phyloP scores from a whole-genome alignment of 2,329 filamentous ascomycete species.

The Calcarisporium arbuscula region DNA sequence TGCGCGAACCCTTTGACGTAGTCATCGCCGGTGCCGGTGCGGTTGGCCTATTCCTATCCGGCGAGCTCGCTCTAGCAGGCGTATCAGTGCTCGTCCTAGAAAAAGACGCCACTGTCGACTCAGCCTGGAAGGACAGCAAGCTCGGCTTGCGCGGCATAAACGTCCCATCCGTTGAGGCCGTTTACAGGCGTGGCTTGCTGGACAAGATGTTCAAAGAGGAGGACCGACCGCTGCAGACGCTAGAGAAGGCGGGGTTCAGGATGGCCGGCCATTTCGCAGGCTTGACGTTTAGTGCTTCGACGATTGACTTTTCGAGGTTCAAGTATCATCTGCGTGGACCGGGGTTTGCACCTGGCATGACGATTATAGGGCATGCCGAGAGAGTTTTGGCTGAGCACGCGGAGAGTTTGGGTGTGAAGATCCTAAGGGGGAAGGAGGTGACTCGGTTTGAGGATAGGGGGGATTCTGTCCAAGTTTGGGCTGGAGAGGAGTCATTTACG shows the following conservation, averaged over 20 bases:
- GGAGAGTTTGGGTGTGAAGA: too few relatives aligned
- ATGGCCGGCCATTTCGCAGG: conserved; percentile 28
- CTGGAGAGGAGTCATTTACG: conserved; percentile 14
- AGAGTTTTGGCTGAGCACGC: too few relatives aligned
- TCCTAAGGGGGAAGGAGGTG: too few relatives aligned
- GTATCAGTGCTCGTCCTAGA: conserved; percentile 32
- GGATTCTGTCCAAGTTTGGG: too few relatives aligned
- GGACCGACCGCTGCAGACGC: conserved; percentile 3
- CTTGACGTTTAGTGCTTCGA: conserved; percentile 18
- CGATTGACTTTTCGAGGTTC: conserved; percentile 20
- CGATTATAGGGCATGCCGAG: too few relatives aligned
- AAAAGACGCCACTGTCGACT: conserved; percentile 6
- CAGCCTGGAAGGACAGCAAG: conserved; percentile 20
- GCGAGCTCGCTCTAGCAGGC: conserved; percentile 25
- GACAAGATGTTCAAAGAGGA: conserved; percentile 15
- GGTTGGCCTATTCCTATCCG: conserved; percentile 28
- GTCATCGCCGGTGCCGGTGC: conserved; percentile 28
- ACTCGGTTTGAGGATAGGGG: too few relatives aligned
- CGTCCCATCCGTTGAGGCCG: conserved; percentile 24
- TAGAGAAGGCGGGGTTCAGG: conserved; percentile 16
- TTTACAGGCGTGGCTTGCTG: conserved; percentile 33
- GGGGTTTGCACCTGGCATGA: too few relatives aligned
- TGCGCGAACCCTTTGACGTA: conserved; percentile 30
- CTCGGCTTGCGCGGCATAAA: conserved; percentile 26
- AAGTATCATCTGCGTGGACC: conserved; percentile 27